These are phyloP conservation scores for Corymbia calophylla DNA, from an alignment of 441 rosid genomes.

Conservation along the genomic window DNA sequence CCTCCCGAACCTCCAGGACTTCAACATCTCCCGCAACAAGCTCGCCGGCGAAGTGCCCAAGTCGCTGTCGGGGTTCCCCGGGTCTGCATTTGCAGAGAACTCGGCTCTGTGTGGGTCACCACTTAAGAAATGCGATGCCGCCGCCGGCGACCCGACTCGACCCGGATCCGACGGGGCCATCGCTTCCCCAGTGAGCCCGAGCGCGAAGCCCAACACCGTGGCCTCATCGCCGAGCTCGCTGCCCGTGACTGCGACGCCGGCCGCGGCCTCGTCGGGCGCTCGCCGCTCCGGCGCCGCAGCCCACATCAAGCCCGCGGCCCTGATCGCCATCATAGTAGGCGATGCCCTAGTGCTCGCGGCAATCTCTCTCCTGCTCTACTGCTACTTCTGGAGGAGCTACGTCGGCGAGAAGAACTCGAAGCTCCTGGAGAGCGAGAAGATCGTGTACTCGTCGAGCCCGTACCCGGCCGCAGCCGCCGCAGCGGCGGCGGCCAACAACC, in stretches of 20 bases:
- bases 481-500: neutral
- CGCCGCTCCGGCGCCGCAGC: neutral
- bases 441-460: conserved; percentile 53
- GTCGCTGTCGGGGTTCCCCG: conserved; percentile 36
- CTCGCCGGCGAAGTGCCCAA: conserved; percentile 41
- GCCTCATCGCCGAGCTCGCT: conserved; percentile 44
- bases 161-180: conserved; percentile 43
- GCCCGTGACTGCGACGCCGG: conserved; percentile 11
- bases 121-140: conserved; percentile 23
- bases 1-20: conserved; percentile 46
- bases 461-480: conserved; percentile 20
- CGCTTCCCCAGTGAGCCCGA: conserved; percentile 37
- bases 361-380: conserved; percentile 51
- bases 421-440: conserved; percentile 54
- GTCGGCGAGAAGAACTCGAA: conserved; percentile 23
- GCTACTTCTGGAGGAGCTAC: conserved; percentile 64
- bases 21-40: conserved; percentile 46
- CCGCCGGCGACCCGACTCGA: conserved; percentile 25
- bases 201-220: conserved; percentile 24
- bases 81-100: conserved; percentile 35
- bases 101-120: conserved; percentile 53
- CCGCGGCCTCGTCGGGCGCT: neutral
- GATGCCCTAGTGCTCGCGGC: conserved; percentile 48
- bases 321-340: conserved; percentile 62
- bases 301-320: conserved; percentile 46